These are phyloP conservation scores for Daedaleopsis sinensis DNA, from an alignment of 768 basidiomycete species.

Conservation along the genomic window DNA sequence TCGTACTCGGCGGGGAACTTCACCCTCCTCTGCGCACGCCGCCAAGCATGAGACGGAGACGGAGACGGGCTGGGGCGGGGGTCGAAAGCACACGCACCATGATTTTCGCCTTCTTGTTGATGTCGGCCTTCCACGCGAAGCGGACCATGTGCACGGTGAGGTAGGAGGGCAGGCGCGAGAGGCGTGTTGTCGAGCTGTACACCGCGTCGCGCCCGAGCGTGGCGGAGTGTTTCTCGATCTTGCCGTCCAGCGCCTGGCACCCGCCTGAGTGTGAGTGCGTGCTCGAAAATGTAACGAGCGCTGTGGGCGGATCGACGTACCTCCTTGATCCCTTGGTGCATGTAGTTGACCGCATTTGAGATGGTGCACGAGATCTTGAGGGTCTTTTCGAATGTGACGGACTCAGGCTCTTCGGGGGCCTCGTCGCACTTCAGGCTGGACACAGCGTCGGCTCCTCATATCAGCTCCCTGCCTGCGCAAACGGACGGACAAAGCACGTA, in stretches of 20 bases:
- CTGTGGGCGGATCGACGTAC: conserved; percentile 44
- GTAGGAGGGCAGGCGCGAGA: conserved; percentile 84
- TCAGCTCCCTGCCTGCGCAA: neutral
- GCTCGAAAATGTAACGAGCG: neutral
- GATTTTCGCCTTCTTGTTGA: conserved; percentile 92
- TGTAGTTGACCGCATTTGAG: conserved; percentile 80
- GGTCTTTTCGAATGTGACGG: conserved; percentile 67
- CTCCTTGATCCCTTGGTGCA: conserved; percentile 83
- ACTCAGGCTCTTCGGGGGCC: conserved; percentile 73
- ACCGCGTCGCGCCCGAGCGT: conserved; percentile 77
- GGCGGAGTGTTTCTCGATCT: conserved; percentile 83
- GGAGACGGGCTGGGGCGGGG: too few species aligned
- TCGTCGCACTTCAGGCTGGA: conserved; percentile 80
- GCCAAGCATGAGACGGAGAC: too few species aligned
- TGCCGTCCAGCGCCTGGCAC: conserved; percentile 78
- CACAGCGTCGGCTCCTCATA: too few species aligned
- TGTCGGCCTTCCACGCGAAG: conserved; percentile 93
- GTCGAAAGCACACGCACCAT: conserved; percentile 59
- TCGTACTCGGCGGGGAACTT: conserved; percentile 93
- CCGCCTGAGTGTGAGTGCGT: neutral
- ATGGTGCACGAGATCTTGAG: conserved; percentile 96
- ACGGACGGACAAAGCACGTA: conserved; percentile 31
- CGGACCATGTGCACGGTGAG: conserved; percentile 94
- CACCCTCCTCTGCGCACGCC: conserved; percentile 86
- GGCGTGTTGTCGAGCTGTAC: conserved; percentile 79